These are phyloP conservation scores for Phaeolepiota aurea DNA, from an alignment of 768 basidiomycete genomes.

Conservation along the genomic window DNA sequence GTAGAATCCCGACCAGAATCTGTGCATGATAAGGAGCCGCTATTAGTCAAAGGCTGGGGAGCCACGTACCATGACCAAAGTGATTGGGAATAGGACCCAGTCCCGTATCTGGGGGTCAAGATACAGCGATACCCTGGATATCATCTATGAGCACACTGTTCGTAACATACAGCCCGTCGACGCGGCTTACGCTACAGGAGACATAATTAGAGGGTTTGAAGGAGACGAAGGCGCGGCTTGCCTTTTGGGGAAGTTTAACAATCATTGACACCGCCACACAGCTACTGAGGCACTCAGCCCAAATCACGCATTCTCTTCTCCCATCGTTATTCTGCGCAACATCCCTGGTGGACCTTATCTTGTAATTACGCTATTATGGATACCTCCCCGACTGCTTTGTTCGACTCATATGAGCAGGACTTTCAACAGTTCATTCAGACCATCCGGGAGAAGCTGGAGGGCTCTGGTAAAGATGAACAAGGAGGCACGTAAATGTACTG, in stretches of 20 bases:
- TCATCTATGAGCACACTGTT: slow-evolving; percentile 1
- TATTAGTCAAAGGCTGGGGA: background rate
- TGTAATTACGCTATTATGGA: slow-evolving; percentile 45
- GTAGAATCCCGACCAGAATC: slow-evolving; percentile 88
- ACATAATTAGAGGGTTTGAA: slow-evolving; percentile 13
- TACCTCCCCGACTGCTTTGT: slow-evolving; percentile 75
- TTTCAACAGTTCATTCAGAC: slow-evolving; percentile 75
- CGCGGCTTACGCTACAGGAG: slow-evolving; percentile 31
- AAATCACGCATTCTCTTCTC: background rate
- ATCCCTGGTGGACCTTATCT: slow-evolving; percentile 18
- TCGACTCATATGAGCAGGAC: slow-evolving; percentile 89
- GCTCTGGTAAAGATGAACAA: slow-evolving; percentile 52
- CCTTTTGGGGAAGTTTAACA: background rate
- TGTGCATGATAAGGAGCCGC: slow-evolving; percentile 19
- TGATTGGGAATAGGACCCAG: slow-evolving; percentile 94
- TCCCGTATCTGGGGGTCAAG: slow-evolving; percentile 95
- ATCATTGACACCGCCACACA: background rate
- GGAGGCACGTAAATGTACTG: slow-evolving; percentile 49
- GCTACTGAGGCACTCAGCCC: background rate
- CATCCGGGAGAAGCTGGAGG: slow-evolving; percentile 72
- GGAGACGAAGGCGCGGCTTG: background rate
- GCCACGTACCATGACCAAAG: slow-evolving; percentile 82
- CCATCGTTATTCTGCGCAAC: background rate
- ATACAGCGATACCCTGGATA: slow-evolving; percentile 46
- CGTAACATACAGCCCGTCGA: background rate